A percentile compares a stretch with the other conserved stretches of the same genome.
phyloP scores from a whole-genome alignment of 371 early-diverging fungal species.

The Batkoa obscura region DNA sequence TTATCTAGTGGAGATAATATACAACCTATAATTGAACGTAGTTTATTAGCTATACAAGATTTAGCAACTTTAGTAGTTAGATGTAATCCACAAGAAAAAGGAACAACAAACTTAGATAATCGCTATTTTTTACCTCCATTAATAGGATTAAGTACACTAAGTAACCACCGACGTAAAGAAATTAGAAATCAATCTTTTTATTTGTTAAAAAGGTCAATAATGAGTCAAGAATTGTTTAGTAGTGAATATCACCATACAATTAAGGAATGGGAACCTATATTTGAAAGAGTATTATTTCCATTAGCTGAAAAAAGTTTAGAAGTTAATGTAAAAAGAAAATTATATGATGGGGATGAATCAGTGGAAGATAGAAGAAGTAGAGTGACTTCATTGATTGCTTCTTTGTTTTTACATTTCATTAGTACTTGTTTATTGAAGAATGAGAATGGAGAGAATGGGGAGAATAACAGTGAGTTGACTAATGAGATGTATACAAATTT shows the following conservation, averaged over 20 bases:
- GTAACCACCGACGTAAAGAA: neutral
- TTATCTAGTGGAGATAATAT: neutral
- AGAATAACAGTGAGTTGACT: no score
- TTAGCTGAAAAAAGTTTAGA: neutral
- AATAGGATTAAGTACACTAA: conserved; percentile 1
- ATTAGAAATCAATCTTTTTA: neutral
- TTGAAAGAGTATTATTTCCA: neutral
- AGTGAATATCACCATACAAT: neutral
- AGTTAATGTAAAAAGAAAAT: neutral
- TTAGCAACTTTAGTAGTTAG: neutral
- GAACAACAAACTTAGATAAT: neutral
- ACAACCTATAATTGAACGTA: neutral
- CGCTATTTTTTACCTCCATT: conserved; percentile 3
- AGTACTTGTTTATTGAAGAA: neutral
- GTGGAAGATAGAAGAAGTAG: neutral
- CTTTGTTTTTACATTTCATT: neutral
- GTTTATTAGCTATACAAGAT: conserved; percentile 1
- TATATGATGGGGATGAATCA: neutral
- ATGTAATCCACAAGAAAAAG: neutral
- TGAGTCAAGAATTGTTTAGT: neutral
- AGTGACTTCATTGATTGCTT: neutral
- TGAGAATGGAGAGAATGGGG: no score
- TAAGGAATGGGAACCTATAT: conserved; percentile 2
- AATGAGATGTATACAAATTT: neutral
- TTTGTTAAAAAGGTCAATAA: neutral